Conservation (phyloP, 1,284 basidiomycete genomes). For the Papiliotrema flavescens region DNA sequence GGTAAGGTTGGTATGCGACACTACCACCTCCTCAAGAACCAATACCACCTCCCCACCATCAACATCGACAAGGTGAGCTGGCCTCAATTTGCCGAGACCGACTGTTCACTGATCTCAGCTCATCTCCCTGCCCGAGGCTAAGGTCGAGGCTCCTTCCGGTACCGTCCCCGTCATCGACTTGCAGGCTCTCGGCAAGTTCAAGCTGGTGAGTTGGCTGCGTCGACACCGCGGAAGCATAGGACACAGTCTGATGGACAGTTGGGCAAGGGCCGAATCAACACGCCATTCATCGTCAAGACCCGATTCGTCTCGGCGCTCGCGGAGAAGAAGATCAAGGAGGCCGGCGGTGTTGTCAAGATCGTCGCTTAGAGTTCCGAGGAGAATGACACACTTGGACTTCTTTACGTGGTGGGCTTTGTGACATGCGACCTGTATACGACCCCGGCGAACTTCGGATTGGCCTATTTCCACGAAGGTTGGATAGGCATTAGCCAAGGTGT, state of each 20-base stretch:
- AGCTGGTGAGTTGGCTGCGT: conserved; percentile 56
- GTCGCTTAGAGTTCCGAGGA: conserved; percentile 62
- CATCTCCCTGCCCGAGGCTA: conserved; percentile 50
- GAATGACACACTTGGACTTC: background rate
- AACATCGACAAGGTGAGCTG: conserved; percentile 80
- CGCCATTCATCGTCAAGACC: conserved; percentile 91
- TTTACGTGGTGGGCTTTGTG: background rate
- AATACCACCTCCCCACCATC: conserved; percentile 87
- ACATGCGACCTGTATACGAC: no score
- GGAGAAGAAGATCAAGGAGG: conserved; percentile 77
- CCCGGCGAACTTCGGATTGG: no score
- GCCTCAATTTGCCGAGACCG: conserved; percentile 44
- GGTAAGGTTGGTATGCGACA: conserved; percentile 90
- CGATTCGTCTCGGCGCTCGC: conserved; percentile 85
- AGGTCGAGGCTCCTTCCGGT: conserved; percentile 47
- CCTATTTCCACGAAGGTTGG: background rate
- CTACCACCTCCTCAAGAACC: conserved; percentile 93
- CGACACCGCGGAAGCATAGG: background rate
- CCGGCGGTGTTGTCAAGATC: conserved; percentile 86
- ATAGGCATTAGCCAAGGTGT: no score
- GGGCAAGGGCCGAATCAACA: conserved; percentile 48
- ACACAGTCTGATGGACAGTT: conserved; percentile 23
- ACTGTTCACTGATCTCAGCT: conserved; percentile 50
- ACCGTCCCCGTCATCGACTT: conserved; percentile 89
- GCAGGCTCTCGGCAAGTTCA: conserved; percentile 78